These are phyloP conservation scores for Botrytis elliptica DNA, from an alignment of 2,329 filamentous ascomycete species.

Conservation along the genomic window DNA sequence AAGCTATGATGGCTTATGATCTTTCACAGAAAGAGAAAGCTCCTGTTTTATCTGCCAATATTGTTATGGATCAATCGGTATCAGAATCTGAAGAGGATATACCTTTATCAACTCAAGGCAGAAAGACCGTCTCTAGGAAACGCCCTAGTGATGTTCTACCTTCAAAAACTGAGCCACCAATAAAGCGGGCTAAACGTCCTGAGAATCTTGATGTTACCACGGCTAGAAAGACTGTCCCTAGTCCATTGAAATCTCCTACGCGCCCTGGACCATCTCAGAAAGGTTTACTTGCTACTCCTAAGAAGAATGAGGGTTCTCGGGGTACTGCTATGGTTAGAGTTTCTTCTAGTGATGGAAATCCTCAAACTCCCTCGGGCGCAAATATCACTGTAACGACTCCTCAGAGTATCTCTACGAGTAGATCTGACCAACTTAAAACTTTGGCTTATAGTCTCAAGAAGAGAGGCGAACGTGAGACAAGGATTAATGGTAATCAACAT, in stretches of 20 bases:
- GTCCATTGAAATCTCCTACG: constrained; percentile 40
- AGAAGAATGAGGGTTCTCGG: constrained; percentile 43
- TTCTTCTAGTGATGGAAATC: constrained; percentile 43
- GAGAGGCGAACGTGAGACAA: constrained; percentile 37
- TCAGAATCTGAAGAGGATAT: constrained; percentile 32
- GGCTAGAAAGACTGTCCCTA: constrained; percentile 40
- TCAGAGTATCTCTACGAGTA: constrained; percentile 31
- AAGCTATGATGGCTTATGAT: constrained; percentile 18
- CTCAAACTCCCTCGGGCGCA: constrained; percentile 41
- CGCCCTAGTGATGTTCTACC: constrained; percentile 32
- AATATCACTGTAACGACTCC: constrained; percentile 36
- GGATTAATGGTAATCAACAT: constrained; percentile 24
- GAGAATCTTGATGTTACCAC: constrained; percentile 39
- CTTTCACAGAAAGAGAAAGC: constrained; percentile 12
- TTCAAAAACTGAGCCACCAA: constrained; percentile 31
- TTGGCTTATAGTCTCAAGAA: constrained; percentile 36
- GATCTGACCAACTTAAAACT: constrained; percentile 15
- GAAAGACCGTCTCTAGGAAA: constrained; percentile 29
- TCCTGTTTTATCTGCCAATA: background rate
- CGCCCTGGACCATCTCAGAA: constrained; percentile 31
- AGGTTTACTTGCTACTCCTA: constrained; percentile 42
- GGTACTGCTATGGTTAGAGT: constrained; percentile 41
- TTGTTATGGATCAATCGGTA: background rate
- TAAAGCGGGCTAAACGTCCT: constrained; percentile 41
- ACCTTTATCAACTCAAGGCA: constrained; percentile 16